Evolutionary conservation across 2,329 filamentous ascomycete genomes (phyloP), one percentile per base, ranked within the genome.

Genomic region (Xenoacremonium recifei): DNA sequence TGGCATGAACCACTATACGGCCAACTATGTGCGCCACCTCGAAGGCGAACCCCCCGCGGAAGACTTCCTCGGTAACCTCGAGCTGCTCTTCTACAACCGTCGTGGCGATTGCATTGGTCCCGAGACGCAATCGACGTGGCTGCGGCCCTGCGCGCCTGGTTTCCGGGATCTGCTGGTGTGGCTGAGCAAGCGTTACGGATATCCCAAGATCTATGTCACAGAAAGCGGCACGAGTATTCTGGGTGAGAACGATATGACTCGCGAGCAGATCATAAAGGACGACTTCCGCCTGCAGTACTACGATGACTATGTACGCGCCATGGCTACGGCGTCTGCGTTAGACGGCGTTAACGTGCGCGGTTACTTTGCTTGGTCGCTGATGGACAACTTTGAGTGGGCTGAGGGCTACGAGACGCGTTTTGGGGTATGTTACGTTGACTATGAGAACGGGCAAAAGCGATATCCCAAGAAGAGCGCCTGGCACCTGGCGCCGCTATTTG

Each of bases 341-440:
- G 87, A 93, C 57, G 84, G 84, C n/a, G 87, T 90, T 36, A 77
- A 92, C 57, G 85, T 92, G 40, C 75, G 77, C 53, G 88, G 83
- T 4, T 95, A 93, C 67, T 80, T 92, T 72, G 89, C 85, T 13
- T 95, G 89, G 89, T 89, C 84, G 63, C 75, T 95, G 50, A 80
- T 95, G 77, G 89, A 95, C 67, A 92, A 92, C 71, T 92, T 92
- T 58, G 88, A 92, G 67, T 92, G 87, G 87, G 87, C 89, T n/a
- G 89, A 95, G 63, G 89, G 89, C 10, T 95, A 92, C 60, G 84
- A 88, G 69, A 93, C 88, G 32, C 78, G 89, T 30, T 95, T 95
- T 57, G 89, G 89, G 19, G 87, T 90, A 42, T 88, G 84, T 6
- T 93, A 77, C 62, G 88, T 95, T 39, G 88, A 95, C 67, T 95